Base-by-base conservation (phyloP, 164 flowering plant species). In the Houttuynia cordata region DNA sequence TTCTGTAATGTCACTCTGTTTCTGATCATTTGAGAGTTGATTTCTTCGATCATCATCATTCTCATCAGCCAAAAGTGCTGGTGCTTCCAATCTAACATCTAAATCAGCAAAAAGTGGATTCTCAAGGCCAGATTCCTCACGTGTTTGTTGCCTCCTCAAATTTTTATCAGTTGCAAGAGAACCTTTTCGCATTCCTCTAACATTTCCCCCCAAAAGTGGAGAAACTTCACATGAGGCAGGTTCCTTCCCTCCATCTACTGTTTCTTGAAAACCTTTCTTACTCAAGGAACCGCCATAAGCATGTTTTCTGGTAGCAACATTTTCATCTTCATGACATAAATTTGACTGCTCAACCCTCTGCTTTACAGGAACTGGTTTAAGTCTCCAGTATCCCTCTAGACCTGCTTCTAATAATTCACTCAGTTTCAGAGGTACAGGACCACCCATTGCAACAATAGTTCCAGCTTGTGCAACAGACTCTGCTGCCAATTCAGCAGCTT, bases 381-480 rank as follows among this genome's bases (percentile, higher is more conserved):
- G 61, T 71, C 70, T 90, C 94, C 81, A 84, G 64, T 72, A 83
- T 68, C 83, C 81, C 13, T 81, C 82, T n/a, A 84, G 85, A 68
- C 96, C 91, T 66, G 84, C 83, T 64, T 79, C 81, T 15, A 74
- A 70, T 45, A 94, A 71, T 30, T 81, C 77, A 52, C 58, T 71
- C 66, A 75, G 61, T 19, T 67, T 68, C 39, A 91, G 73, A 58
- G 93, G 80, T 62, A 87, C 65, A 56, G 90, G 85, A 53, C 87
- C 88, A 60, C 91, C 90, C 87, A 94, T 78, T 22, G 96, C 76
- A 64, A 94, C 80, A 75, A 94, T 74, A 56, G 75, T 74, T 54
- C 96, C 93, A 61, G 96, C 90, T 72, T 91, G 97, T 56, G 97
- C 82, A 53, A 94, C 89, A 24, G 99, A 96, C 73, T 81, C 94